Evolutionary conservation across 2,329 filamentous ascomycete genomes (phyloP).

Genomic region (Bimuria novae-zelandiae): DNA sequence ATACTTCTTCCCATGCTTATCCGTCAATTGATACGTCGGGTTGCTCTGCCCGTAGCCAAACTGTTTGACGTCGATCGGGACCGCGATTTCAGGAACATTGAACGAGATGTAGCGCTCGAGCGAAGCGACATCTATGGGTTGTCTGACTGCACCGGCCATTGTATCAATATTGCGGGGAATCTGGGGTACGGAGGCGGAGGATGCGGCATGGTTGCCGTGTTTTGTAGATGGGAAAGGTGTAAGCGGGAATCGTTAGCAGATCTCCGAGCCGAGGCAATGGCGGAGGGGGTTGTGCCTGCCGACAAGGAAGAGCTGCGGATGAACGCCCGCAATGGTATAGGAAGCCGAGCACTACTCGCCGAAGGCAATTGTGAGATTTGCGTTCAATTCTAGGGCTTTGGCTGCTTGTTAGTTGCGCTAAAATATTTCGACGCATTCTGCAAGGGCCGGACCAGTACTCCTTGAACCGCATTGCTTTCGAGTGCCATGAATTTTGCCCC

Average conservation of each 20-base stretch:
- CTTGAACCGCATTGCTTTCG: too few species aligned
- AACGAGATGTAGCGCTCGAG: constrained; percentile 77
- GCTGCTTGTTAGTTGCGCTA: too few species aligned
- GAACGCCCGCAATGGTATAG: not conserved
- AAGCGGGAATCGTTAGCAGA: constrained; percentile 7
- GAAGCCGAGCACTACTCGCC: too few species aligned
- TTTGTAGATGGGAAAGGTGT: constrained; percentile 12
- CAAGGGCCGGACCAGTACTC: too few species aligned
- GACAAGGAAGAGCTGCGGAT: not conserved
- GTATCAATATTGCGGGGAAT: constrained; percentile 17
- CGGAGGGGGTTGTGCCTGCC: constrained; percentile 1
- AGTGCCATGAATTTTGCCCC: too few species aligned
- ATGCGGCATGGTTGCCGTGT: constrained; percentile 17
- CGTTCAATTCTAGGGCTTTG: too few species aligned
- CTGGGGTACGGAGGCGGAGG: constrained; percentile 1
- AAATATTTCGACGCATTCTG: too few species aligned
- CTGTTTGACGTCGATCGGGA: constrained; percentile 88
- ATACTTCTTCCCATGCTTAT: constrained; percentile 69
- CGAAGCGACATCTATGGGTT: constrained; percentile 82
- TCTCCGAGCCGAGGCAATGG: constrained; percentile 6
- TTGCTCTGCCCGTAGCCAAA: constrained; percentile 98
- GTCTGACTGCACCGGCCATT: constrained; percentile 87
- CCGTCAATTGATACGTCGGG: constrained; percentile 90
- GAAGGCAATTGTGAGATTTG: too few species aligned
- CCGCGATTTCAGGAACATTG: constrained; percentile 81